phyloP scores from a whole-genome alignment of 768 basidiomycete species.

The Lactifluus rugatus region DNA sequence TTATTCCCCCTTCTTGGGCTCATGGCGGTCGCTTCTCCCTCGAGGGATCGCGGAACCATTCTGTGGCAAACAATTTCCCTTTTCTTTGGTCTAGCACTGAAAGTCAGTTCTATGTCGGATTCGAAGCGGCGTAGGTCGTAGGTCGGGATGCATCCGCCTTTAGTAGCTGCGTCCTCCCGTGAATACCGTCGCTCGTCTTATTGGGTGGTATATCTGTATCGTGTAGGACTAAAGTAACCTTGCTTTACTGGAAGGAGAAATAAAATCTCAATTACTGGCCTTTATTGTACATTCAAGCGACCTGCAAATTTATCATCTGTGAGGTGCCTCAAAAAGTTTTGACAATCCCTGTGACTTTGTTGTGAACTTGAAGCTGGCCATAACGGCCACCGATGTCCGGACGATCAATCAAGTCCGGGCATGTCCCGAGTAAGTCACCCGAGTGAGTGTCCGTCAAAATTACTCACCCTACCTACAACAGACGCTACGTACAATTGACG shows the following conservation, averaged over 20 bases:
- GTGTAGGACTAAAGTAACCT: too few relatives aligned
- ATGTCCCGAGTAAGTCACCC: too few relatives aligned
- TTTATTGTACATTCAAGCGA: too few relatives aligned
- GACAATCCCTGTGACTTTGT: too few relatives aligned
- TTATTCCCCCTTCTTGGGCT: conserved; percentile 2
- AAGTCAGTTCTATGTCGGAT: neutral
- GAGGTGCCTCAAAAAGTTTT: too few relatives aligned
- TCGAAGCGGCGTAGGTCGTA: neutral
- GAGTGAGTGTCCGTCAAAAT: neutral
- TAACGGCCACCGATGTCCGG: too few relatives aligned
- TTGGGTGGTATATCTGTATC: too few relatives aligned
- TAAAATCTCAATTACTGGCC: too few relatives aligned
- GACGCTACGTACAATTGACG: neutral
- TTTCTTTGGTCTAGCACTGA: neutral
- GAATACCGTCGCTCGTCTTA: neutral
- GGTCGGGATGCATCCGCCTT: neutral
- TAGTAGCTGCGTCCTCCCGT: neutral
- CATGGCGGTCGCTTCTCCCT: neutral
- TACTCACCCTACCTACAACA: neutral
- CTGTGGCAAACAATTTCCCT: neutral
- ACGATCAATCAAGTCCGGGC: too few relatives aligned
- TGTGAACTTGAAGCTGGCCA: too few relatives aligned
- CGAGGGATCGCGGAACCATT: neutral
- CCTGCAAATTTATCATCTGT: too few relatives aligned
- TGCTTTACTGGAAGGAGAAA: too few relatives aligned